Evolutionary conservation across 2,329 filamentous ascomycete genomes (phyloP), one percentile per base, ranked within the genome.

Genomic region (Diaporthe eres): DNA sequence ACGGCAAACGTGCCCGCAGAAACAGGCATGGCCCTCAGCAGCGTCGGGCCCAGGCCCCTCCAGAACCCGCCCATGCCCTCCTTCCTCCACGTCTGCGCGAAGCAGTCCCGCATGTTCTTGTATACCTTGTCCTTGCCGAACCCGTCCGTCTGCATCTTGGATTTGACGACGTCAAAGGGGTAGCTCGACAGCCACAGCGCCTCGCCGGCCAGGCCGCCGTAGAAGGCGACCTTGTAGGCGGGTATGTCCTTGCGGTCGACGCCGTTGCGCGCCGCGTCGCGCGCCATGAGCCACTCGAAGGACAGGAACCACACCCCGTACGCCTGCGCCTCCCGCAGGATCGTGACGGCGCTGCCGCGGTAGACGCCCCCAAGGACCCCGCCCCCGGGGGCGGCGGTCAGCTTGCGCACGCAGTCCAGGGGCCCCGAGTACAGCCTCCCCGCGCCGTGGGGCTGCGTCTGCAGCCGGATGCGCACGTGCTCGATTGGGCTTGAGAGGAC

Each of bases 121-220:
- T 94, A 99, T 82, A 89, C 90, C 87, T 93, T 63, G 78, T 90
- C 86, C 67, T 84, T 77, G 6, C 94, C 95, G 82, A 98, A 97
- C 0, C 94, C 96, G 86, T 99, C 97, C 75, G 94, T 98, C 90
- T 99, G 97, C 96, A 98, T 98, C 91, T 98, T 98, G 86, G 95
- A 98, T 94, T 99, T 99, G 86, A 99, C 86, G 39, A 99, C 96
- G 85, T 99, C 97, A 79, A 99, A 94, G 31, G 97, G 97, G 86
- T 99, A 99, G 82, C 95, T 98, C 49, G 90, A 90, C 74, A 99
- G 87, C 97, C 97, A 99, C 75, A 99, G 90, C 71, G 92, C 95
- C 88, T 99, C 97, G 80, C 97, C 97, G 0, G 97, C 97, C 55
- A 99, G 85, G 60, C 97, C 97, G 78, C 97, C 97, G 84, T 98